Conservation (phyloP, 208 protist genomes). For the Trypanosoma lewisi region DNA sequence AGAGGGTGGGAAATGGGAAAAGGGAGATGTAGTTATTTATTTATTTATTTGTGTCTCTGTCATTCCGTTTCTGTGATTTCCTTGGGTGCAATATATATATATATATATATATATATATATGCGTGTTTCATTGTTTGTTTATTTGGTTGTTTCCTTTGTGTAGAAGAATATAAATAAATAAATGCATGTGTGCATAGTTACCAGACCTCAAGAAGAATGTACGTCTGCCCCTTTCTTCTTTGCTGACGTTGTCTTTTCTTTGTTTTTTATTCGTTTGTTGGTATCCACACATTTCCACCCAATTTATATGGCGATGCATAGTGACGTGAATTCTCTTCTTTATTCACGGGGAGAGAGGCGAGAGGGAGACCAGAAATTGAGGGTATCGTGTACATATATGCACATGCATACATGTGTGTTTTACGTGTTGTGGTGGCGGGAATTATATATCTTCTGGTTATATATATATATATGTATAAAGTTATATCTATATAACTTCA, state of each 20-base stretch:
- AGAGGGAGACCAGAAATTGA: too few species aligned
- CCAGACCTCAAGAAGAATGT: background rate
- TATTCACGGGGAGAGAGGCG: background rate
- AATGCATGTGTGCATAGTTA: background rate
- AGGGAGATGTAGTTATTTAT: background rate
- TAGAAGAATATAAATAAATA: background rate
- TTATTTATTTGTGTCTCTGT: background rate
- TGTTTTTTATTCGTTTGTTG: background rate
- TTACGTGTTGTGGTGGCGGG: too few species aligned
- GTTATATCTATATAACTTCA: too few species aligned
- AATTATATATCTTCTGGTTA: too few species aligned
- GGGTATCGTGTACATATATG: too few species aligned
- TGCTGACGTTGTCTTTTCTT: background rate
- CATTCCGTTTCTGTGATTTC: background rate
- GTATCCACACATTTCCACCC: background rate
- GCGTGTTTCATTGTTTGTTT: background rate
- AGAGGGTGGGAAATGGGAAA: background rate
- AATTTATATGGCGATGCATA: too few species aligned
- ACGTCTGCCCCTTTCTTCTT: background rate
- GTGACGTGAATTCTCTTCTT: background rate
- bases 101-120: too few species aligned
- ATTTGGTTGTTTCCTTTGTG: background rate
- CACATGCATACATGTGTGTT: too few species aligned
- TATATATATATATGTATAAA: too few species aligned
- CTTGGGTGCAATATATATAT: too few species aligned